Base-by-base conservation (phyloP, 2,329 filamentous ascomycete genomes). In the Alternaria arborescens region DNA sequence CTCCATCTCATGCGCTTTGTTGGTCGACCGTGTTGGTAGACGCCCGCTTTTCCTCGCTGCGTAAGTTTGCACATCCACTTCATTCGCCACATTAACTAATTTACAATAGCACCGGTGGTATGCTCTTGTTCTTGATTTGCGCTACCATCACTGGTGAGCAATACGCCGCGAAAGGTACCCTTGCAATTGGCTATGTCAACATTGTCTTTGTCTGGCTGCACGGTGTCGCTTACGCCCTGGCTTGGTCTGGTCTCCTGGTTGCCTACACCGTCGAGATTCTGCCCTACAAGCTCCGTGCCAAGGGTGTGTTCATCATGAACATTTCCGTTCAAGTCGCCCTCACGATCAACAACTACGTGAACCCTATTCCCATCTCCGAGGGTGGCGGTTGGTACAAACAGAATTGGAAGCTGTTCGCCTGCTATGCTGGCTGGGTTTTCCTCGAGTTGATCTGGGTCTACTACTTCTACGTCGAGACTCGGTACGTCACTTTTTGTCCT, bases 391-490 rank as follows among this genome's bases (percentile, higher is more conserved):
- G 87, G 85, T 81, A 86, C 59, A 81, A 82, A 52, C 76, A 88
- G 52, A 85, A 88, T 28, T 88, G 86, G 84, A 82, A 88, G 75
- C 85, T 89, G 51, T 88, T 86, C 82, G 79, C 88, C 52, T 86
- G 88, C 78, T 89, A 88, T 77, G 86, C 85, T n/a, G 71, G 86
- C 46, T 88, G 86, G 86, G 83, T 88, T 70, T 76, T 83, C 26
- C 74, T 82, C 71, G 85, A 88, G 75, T 77, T 88, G 42, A 63
- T 84, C 36, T 87, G 88, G 66, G 85, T 89, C 20, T 89, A 85
- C 77, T 87, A 87, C 79, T 84, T 88, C 76, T 88, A 88, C 69
- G 83, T 89, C 50, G 89, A 91, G 80, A 91, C 88, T 62, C 62
- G 58, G 58, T 64, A 61, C 43, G 61, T 64, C 47, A 16, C 53